Percentiles rank a stretch among this genome's conserved stretches.
Conservation (phyloP, 1,284 basidiomycete species). For the Amylostereum areolatum region DNA sequence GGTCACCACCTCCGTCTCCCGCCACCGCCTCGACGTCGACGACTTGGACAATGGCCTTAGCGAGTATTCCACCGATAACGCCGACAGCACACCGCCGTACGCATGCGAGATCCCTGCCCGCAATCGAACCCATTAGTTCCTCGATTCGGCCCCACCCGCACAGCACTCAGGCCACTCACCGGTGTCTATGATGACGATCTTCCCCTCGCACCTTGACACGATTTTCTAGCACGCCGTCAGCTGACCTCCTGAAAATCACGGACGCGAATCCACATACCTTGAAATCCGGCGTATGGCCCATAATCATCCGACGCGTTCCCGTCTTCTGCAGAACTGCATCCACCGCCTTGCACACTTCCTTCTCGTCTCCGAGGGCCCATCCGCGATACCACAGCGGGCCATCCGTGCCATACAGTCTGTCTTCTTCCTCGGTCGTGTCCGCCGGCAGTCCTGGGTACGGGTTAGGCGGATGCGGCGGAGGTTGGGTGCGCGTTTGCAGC, state of each 20-base stretch:
- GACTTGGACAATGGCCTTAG: slow-evolving; percentile 42
- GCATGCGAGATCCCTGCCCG: slow-evolving; percentile 80
- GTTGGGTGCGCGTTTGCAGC: slow-evolving; percentile 53
- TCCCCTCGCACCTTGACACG: slow-evolving; percentile 76
- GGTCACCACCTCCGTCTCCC: slow-evolving; percentile 73
- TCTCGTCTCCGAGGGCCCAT: slow-evolving; percentile 73
- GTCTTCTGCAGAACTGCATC: slow-evolving; percentile 65
- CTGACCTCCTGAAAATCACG: not conserved
- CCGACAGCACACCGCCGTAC: slow-evolving; percentile 87
- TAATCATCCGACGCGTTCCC: slow-evolving; percentile 81
- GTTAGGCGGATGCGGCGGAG: slow-evolving; percentile 75
- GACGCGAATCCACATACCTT: slow-evolving; percentile 34
- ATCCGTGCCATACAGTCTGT: slow-evolving; percentile 63
- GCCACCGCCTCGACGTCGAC: slow-evolving; percentile 37
- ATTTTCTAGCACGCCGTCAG: slow-evolving; percentile 45
- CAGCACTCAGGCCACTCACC: slow-evolving; percentile 29
- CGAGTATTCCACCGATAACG: slow-evolving; percentile 79
- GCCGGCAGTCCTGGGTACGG: slow-evolving; percentile 73
- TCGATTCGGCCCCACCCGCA: too few species aligned
- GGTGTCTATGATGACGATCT: slow-evolving; percentile 89
- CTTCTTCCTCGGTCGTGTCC: slow-evolving; percentile 61
- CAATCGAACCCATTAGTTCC: too few species aligned
- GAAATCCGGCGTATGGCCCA: slow-evolving; percentile 93
- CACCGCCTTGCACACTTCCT: slow-evolving; percentile 64
- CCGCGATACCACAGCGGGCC: slow-evolving; percentile 91